A percentile compares a stretch with the other conserved stretches of the same genome.
Conservation (phyloP, 176 grass and related monocot species). For the Cenchrus fungigraminus region DNA sequence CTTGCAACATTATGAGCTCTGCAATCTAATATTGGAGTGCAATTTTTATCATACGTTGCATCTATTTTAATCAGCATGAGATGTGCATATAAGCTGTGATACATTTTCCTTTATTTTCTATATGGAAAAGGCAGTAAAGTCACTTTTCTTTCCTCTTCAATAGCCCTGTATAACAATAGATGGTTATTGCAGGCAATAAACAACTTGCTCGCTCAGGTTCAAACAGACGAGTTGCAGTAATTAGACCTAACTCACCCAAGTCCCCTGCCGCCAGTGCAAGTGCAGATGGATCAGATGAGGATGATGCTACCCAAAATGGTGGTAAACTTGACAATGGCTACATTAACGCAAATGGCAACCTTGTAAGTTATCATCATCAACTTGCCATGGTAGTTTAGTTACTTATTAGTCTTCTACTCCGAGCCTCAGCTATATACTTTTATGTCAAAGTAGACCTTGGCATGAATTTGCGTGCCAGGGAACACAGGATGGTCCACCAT, state of each 20-base stretch:
- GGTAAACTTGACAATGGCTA: constrained; percentile 68
- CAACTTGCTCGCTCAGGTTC: constrained; percentile 52
- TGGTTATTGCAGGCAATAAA: constrained; percentile 57
- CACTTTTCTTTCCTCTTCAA: constrained; percentile 6
- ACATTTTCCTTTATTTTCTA: background rate
- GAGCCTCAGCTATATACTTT: background rate
- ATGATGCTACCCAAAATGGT: constrained; percentile 49
- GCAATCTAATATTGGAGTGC: background rate
- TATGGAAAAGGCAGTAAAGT: constrained; percentile 30
- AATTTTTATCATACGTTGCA: constrained; percentile 10
- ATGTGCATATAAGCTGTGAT: constrained; percentile 9
- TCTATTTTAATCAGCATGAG: constrained; percentile 1
- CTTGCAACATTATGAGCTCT: background rate
- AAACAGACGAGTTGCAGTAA: constrained; percentile 58
- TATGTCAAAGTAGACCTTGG: constrained; percentile 17
- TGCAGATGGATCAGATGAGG: constrained; percentile 71
- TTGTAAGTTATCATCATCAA: constrained; percentile 58
- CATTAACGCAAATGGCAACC: constrained; percentile 57
- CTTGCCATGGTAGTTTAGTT: background rate
- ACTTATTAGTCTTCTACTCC: constrained; percentile 11
- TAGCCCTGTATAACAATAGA: constrained; percentile 29
- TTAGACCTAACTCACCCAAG: constrained; percentile 75
- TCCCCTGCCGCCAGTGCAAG: constrained; percentile 69
- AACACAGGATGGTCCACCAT: background rate
- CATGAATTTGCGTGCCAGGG: constrained; percentile 11